A percentile compares a stretch with the other conserved stretches of the same genome.
Evolutionary conservation across 2,329 filamentous ascomycete species (phyloP).

Genomic region (Taxawa tesnikishii): DNA sequence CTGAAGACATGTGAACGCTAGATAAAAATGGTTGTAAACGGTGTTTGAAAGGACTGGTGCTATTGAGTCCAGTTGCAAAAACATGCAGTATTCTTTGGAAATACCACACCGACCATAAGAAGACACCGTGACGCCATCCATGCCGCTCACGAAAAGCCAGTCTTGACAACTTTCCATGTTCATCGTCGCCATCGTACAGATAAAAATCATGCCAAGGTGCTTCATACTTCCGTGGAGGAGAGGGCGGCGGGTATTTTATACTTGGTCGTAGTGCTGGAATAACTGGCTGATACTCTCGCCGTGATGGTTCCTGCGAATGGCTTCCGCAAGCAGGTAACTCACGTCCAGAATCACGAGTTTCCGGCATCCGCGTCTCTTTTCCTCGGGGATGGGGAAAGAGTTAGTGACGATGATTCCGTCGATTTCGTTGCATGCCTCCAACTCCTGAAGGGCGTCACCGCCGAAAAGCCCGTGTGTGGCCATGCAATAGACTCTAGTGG

Average conservation of each 20-base stretch:
- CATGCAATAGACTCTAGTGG: constrained; percentile 94
- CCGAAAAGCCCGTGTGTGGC: constrained; percentile 94
- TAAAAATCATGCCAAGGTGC: background rate
- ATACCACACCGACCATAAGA: background rate
- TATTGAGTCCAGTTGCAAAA: constrained; percentile 1
- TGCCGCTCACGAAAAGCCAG: background rate
- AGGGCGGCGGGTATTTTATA: background rate
- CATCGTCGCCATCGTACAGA: background rate
- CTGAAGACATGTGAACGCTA: background rate
- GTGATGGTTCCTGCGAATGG: constrained; percentile 91
- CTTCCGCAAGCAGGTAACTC: constrained; percentile 76
- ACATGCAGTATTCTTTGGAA: background rate
- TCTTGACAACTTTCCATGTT: background rate
- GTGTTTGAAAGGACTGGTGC: constrained; percentile 4
- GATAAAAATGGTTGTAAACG: constrained; percentile 2
- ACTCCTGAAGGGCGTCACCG: constrained; percentile 74
- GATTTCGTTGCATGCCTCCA: constrained; percentile 88
- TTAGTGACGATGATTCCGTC: constrained; percentile 92
- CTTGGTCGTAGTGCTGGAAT: constrained; percentile 29
- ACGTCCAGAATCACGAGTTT: constrained; percentile 88
- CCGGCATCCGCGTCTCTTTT: constrained; percentile 55
- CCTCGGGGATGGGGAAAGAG: constrained; percentile 79
- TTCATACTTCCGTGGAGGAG: background rate
- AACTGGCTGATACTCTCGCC: constrained; percentile 63
- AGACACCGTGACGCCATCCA: background rate